Evolutionary conservation across 208 protist genomes (phyloP).

Genomic region (Crithidia sp.): DNA sequence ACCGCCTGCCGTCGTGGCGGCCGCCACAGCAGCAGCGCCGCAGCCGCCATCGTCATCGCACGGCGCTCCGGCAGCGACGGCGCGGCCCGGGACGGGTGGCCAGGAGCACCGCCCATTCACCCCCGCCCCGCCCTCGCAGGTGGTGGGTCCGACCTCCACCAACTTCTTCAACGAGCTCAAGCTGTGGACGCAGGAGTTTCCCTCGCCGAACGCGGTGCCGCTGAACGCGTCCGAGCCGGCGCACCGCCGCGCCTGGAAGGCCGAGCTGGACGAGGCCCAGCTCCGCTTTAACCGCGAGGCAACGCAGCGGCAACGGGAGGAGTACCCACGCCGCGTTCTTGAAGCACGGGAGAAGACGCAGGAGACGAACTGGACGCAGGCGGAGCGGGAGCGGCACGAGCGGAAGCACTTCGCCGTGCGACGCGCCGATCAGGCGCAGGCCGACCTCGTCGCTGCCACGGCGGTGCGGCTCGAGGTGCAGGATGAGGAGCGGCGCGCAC

Average conservation of each 20-base stretch:
- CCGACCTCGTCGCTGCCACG: slow-evolving; percentile 30
- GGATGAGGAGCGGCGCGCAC: slow-evolving; percentile 34
- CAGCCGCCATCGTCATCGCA: not conserved
- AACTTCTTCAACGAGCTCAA: slow-evolving; percentile 56
- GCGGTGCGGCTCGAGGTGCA: slow-evolving; percentile 23
- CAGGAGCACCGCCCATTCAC: not conserved
- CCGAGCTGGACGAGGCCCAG: slow-evolving; percentile 34
- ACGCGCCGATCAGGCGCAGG: slow-evolving; percentile 19
- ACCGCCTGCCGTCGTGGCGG: not conserved
- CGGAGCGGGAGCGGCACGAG: slow-evolving; percentile 37
- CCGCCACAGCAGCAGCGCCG: not conserved
- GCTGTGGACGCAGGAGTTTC: slow-evolving; percentile 40
- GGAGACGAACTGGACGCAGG: slow-evolving; percentile 21
- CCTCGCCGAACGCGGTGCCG: slow-evolving; percentile 38
- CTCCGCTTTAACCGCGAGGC: slow-evolving; percentile 36
- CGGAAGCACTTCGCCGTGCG: slow-evolving; percentile 19
- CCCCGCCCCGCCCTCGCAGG: slow-evolving; percentile 22
- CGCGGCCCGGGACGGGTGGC: not conserved
- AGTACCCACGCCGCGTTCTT: slow-evolving; percentile 25
- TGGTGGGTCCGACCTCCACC: slow-evolving; percentile 35
- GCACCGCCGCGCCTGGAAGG: slow-evolving; percentile 47
- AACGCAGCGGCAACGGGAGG: slow-evolving; percentile 32
- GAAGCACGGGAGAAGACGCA: slow-evolving; percentile 35
- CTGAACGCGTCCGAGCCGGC: slow-evolving; percentile 29
- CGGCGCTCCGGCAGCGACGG: not conserved